Conservation (phyloP, 2,329 filamentous ascomycete genomes). For the Chaetothyriales sp. region DNA sequence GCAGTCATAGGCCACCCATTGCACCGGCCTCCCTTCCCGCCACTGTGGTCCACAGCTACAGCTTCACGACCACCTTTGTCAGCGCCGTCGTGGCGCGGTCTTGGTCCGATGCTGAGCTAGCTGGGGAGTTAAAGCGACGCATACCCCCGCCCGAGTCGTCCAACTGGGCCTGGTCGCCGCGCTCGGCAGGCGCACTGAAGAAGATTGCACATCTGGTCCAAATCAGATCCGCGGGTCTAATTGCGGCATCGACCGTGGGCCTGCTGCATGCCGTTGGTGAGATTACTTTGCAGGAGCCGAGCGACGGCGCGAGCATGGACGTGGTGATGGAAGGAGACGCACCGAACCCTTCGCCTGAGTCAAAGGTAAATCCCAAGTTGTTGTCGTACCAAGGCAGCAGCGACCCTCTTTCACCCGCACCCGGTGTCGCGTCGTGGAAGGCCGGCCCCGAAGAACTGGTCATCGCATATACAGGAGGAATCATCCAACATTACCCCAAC, state of each 20-base stretch:
- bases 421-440: slow-evolving; percentile 12
- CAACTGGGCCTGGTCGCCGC: slow-evolving; percentile 49
- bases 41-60: slow-evolving; percentile 44
- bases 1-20: slow-evolving; percentile 25
- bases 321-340: slow-evolving; percentile 8
- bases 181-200: slow-evolving; percentile 46
- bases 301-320: slow-evolving; percentile 8
- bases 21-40: slow-evolving; percentile 38
- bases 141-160: slow-evolving; percentile 35
- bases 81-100: slow-evolving; percentile 52
- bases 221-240: slow-evolving; percentile 56
- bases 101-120: slow-evolving; percentile 35
- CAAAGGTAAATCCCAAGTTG: slow-evolving; percentile 2
- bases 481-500: slow-evolving; percentile 65
- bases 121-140: slow-evolving; percentile 37
- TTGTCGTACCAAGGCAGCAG: slow-evolving; percentile 1
- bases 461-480: slow-evolving; percentile 67
- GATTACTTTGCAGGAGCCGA: slow-evolving; percentile 27
- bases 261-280: slow-evolving; percentile 57
- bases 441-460: slow-evolving; percentile 47
- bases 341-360: slow-evolving; percentile 10
- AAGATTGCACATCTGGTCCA: slow-evolving; percentile 58
- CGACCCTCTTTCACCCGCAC: slow-evolving; percentile 14
- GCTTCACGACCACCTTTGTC: slow-evolving; percentile 58
- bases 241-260: slow-evolving; percentile 59